phyloP scores from a whole-genome alignment of 2,329 filamentous ascomycete genomes.

The Kalaharituber pfeilii region DNA sequence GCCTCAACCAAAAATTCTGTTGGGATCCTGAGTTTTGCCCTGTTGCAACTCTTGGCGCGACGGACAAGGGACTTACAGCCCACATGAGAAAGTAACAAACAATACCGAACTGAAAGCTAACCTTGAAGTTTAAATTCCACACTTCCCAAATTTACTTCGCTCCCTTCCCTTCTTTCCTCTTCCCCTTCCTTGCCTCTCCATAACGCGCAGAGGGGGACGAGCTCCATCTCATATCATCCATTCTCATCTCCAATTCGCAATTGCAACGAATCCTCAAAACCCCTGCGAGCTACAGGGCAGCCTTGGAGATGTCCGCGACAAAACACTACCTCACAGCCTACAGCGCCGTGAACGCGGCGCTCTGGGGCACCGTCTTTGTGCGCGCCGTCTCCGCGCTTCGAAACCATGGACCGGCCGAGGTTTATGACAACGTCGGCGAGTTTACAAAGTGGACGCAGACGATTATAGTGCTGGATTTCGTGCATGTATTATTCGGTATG shows the following conservation, averaged over 20 bases:
- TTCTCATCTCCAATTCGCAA: not conserved
- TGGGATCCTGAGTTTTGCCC: too few species aligned
- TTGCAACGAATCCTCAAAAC: not conserved
- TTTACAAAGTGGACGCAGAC: slow-evolving; percentile 72
- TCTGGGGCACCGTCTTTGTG: slow-evolving; percentile 63
- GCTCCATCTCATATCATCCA: not conserved
- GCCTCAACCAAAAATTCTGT: too few species aligned
- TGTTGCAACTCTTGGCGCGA: too few species aligned
- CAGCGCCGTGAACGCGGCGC: slow-evolving; percentile 57
- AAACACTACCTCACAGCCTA: slow-evolving; percentile 48
- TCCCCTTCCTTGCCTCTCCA: not conserved
- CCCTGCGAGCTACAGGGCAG: not conserved
- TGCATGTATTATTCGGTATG: slow-evolving; percentile 60
- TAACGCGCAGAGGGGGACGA: too few species aligned
- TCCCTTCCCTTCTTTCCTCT: not conserved
- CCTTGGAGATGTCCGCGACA: not conserved
- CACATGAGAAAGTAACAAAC: too few species aligned
- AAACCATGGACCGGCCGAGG: slow-evolving; percentile 38
- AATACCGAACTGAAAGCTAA: too few species aligned
- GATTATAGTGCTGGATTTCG: slow-evolving; percentile 61
- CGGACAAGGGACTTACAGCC: too few species aligned
- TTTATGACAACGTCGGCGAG: slow-evolving; percentile 43
- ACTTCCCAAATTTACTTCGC: too few species aligned
- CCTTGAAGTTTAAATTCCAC: too few species aligned
- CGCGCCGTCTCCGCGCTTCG: slow-evolving; percentile 44